Evolutionary conservation across 768 basidiomycete species (phyloP), one percentile per base, ranked within the genome.

Genomic region (Hericium alpestre): DNA sequence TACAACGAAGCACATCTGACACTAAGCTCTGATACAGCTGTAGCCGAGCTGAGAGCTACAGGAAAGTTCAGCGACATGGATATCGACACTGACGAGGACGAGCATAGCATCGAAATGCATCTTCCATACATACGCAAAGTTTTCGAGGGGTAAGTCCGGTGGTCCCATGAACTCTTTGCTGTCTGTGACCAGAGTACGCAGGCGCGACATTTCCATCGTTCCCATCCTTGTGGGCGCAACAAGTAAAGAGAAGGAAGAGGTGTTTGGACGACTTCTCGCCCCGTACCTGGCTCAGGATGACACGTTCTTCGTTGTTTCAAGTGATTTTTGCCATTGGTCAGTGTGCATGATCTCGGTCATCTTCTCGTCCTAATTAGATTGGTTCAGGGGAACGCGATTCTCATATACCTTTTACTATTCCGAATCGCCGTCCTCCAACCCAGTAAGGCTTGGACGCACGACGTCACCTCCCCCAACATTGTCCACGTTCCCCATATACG

Each of bases 31-130:
- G 25, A 25, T 25, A 1, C 61, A 94, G 93, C 82, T 1, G 83
- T 89, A 57, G 67, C 74, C 7, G 80, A 89, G 62, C 76, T 95
- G 20, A 72, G 74, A 27, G 71, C 70, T 2, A 88, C 87, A 0
- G 82, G 82, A 1, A 71, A 82, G 55, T 98, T 98, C 63, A 76
- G 79, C 39, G 72, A 76, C 10, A 84, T 99, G 81, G 72, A 72
- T 16, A 62, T 77, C 2, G 64, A 72, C 1, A 83, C 82, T 2
- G 96, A 99, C 66, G 93, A 93, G 70, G 90, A 86, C 27, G 96
- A 99, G 65, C 96, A 99, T 68, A 94, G 91, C 66, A 82, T 99
- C 55, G 96, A 99, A 73, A 94, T 99, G 91, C 94, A 98, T 65
- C 78, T 98, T 16, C 93, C 95, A 5, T 94, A 91, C 68, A 74